Conservation (phyloP, 148 eudicot genomes). For the Linanthus parryae region DNA sequence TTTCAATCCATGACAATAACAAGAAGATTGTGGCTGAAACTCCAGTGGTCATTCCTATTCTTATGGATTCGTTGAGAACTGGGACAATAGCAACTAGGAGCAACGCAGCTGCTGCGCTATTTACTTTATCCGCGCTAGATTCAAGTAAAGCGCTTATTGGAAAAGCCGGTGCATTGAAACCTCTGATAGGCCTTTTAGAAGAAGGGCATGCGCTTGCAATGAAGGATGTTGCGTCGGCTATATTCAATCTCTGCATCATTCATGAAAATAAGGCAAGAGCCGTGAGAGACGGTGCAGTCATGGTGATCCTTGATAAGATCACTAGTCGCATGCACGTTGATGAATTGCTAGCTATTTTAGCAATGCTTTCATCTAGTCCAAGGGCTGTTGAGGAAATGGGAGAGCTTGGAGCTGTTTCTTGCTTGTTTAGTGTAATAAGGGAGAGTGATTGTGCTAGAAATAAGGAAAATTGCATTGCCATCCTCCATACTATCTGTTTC, state of each 20-base stretch:
- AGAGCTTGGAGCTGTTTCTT: slow-evolving; percentile 55
- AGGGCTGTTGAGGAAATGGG: slow-evolving; percentile 70
- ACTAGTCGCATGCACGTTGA: slow-evolving; percentile 44
- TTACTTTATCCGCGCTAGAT: slow-evolving; percentile 87
- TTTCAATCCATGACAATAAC: slow-evolving; percentile 86
- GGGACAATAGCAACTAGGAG: slow-evolving; percentile 70
- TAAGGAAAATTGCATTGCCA: slow-evolving; percentile 80
- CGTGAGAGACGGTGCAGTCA: slow-evolving; percentile 71
- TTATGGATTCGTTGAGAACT: slow-evolving; percentile 49
- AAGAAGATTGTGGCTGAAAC: slow-evolving; percentile 89
- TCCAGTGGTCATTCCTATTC: slow-evolving; percentile 54
- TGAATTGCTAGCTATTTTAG: slow-evolving; percentile 76
- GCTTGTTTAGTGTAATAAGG: slow-evolving; percentile 53
- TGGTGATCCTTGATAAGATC: slow-evolving; percentile 64
- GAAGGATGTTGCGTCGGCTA: slow-evolving; percentile 90
- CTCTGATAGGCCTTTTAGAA: slow-evolving; percentile 64
- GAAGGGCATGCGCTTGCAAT: slow-evolving; percentile 65
- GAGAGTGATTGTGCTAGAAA: slow-evolving; percentile 66
- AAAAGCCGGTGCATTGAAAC: slow-evolving; percentile 63
- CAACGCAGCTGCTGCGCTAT: slow-evolving; percentile 94
- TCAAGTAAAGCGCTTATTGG: slow-evolving; percentile 81
- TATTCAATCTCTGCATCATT: slow-evolving; percentile 72
- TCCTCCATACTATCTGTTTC: slow-evolving; percentile 53
- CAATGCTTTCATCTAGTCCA: slow-evolving; percentile 73
- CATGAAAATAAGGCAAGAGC: slow-evolving; percentile 85